These are phyloP conservation scores for Dryas octopetala DNA, from an alignment of 306 rosid genomes.

Conservation along the genomic window DNA sequence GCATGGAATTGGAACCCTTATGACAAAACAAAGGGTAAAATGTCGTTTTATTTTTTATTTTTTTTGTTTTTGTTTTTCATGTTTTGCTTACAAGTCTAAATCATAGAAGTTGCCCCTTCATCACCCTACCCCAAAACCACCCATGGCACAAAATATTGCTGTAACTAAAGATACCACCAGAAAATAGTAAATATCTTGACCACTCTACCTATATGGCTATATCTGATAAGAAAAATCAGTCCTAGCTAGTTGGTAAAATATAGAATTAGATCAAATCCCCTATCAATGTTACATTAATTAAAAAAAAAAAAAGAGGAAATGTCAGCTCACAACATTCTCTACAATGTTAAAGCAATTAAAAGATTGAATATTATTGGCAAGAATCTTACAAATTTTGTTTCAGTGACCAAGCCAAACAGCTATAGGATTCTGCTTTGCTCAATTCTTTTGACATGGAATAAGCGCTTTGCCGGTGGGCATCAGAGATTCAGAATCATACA, in stretches of 20 bases:
- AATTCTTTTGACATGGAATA: constrained; percentile 1
- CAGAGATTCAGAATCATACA: too few relatives aligned
- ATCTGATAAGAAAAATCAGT: not conserved
- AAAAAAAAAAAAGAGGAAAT: constrained; percentile 2
- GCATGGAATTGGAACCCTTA: not conserved
- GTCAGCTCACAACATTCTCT: not conserved
- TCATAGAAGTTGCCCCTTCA: too few relatives aligned
- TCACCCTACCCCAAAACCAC: not conserved
- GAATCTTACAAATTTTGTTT: constrained; percentile 20
- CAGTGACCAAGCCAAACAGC: constrained; percentile 4
- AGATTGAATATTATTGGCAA: constrained; percentile 8
- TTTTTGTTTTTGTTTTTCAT: too few relatives aligned
- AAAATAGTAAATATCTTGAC: not conserved
- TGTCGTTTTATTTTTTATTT: too few relatives aligned
- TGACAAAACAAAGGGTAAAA: not conserved
- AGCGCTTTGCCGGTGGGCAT: not conserved
- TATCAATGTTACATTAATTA: not conserved
- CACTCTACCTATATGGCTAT: not conserved
- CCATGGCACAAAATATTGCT: not conserved
- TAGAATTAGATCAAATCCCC: not conserved
- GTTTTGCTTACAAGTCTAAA: too few relatives aligned
- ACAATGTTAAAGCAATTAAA: not conserved
- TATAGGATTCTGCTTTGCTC: constrained; percentile 5
- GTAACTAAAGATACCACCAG: too few relatives aligned
- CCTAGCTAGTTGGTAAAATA: not conserved